These are phyloP conservation scores for Cryptococcus sp. DNA, from an alignment of 1,284 basidiomycete genomes.

Conservation along the genomic window DNA sequence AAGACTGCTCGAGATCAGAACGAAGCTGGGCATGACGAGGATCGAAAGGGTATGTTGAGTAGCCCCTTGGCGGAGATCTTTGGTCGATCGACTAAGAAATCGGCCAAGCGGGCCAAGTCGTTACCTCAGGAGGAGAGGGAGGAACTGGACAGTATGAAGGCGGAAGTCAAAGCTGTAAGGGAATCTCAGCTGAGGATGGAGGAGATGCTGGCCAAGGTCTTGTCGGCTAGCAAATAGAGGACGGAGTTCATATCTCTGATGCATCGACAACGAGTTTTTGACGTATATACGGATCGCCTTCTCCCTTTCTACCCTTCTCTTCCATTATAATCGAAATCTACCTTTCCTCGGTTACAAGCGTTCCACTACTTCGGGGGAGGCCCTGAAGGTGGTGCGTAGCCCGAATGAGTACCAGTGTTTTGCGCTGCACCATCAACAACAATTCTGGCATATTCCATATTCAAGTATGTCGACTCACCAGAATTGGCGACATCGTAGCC, in stretches of 20 bases:
- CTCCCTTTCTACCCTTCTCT: not conserved
- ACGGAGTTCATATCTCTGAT: not conserved
- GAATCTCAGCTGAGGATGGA: constrained; percentile 36
- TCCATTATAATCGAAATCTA: not conserved
- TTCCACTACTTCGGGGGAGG: constrained; percentile 19
- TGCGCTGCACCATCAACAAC: constrained; percentile 6
- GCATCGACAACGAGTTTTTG: not conserved
- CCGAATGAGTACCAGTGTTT: constrained; percentile 13
- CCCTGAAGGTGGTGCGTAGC: constrained; percentile 29
- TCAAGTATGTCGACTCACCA: constrained; percentile 14
- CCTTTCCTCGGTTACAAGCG: not conserved
- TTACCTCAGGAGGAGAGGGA: not conserved
- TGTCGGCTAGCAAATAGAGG: constrained; percentile 9
- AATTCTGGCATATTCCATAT: constrained; percentile 2
- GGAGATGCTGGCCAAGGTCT: constrained; percentile 28
- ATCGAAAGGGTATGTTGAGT: not conserved
- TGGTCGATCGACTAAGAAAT: constrained; percentile 2
- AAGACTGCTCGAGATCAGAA: not conserved
- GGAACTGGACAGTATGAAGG: constrained; percentile 18
- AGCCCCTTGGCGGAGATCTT: constrained; percentile 12
- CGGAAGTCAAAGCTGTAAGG: constrained; percentile 29
- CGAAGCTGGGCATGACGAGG: not conserved
- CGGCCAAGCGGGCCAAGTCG: not conserved
- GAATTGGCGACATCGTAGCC: constrained; percentile 33
- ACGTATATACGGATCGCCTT: not conserved